phyloP scores from a whole-genome alignment of 257 asterid species.

The Penstemon eatonii region DNA sequence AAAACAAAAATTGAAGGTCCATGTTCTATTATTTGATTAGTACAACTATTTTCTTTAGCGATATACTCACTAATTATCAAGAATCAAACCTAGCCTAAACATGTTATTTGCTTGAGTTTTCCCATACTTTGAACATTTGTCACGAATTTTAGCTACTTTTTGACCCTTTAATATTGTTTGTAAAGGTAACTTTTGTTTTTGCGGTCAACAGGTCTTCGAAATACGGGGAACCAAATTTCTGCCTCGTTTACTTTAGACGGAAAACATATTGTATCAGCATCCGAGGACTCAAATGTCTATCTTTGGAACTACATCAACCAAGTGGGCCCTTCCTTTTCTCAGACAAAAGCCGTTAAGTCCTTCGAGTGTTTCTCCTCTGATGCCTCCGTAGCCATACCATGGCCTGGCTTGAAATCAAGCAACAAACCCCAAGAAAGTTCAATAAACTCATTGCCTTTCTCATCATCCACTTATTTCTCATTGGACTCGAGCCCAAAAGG shows the following conservation, averaged over 20 bases:
- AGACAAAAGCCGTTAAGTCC: slow-evolving; percentile 47
- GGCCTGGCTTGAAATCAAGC: slow-evolving; percentile 64
- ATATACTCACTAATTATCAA: too few species aligned
- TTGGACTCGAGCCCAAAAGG: slow-evolving; percentile 60
- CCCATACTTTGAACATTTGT: neutral
- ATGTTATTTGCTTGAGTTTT: too few species aligned
- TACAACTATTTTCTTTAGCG: too few species aligned
- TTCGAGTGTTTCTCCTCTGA: slow-evolving; percentile 67
- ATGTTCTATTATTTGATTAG: too few species aligned
- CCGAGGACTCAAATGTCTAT: slow-evolving; percentile 74
- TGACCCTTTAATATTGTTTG: neutral
- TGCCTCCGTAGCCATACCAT: slow-evolving; percentile 80
- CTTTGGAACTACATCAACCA: slow-evolving; percentile 57
- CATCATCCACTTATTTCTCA: slow-evolving; percentile 55
- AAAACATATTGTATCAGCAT: slow-evolving; percentile 71
- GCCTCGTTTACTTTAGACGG: slow-evolving; percentile 76
- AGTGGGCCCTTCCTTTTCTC: slow-evolving; percentile 31
- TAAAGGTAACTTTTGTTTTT: slow-evolving; percentile 1
- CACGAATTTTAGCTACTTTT: neutral
- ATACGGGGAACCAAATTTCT: slow-evolving; percentile 53
- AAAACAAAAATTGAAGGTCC: too few species aligned
- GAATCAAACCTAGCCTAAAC: too few species aligned
- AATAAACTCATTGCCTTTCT: slow-evolving; percentile 44
- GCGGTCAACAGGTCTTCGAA: slow-evolving; percentile 56
- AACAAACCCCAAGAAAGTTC: slow-evolving; percentile 23